Evolutionary conservation across 164 flowering plant species (phyloP).

Genomic region (Hamamelis virginiana): DNA sequence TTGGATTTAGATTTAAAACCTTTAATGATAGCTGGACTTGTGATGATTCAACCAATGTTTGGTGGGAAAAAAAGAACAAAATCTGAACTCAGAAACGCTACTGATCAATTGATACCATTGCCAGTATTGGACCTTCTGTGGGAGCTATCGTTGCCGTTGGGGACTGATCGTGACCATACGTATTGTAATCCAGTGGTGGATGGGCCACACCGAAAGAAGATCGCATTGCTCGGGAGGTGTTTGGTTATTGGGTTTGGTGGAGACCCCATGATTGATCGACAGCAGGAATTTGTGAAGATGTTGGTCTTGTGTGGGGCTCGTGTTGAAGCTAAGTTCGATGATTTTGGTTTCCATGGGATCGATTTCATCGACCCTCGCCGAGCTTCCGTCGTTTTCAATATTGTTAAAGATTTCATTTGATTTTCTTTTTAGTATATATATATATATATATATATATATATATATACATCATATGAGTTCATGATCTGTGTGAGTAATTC

Average conservation of each 20-base stretch:
- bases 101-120: constrained; percentile 31
- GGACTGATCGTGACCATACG: constrained; percentile 30
- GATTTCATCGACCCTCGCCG: constrained; percentile 45
- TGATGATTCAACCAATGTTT: constrained; percentile 36
- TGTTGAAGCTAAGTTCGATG: constrained; percentile 56
- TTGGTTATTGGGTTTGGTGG: constrained; percentile 48
- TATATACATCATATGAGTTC: too few species aligned
- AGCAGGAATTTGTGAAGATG: constrained; percentile 46
- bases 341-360: constrained; percentile 46
- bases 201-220: constrained; percentile 14
- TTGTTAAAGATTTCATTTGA: constrained; percentile 44
- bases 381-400: constrained; percentile 24
- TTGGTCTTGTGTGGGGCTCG: constrained; percentile 38
- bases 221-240: constrained; percentile 34
- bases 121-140: constrained; percentile 32
- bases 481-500: too few species aligned
- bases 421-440: too few species aligned
- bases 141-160: constrained; percentile 35
- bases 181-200: constrained; percentile 46
- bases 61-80: constrained; percentile 25
- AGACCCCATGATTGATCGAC: constrained; percentile 50
- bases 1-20: constrained; percentile 19
- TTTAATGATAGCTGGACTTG: constrained; percentile 21
- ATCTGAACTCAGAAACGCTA: constrained; percentile 22
- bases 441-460: too few species aligned